Conservation (phyloP, 176 grass and related monocot genomes). For the Luzula sylvatica region DNA sequence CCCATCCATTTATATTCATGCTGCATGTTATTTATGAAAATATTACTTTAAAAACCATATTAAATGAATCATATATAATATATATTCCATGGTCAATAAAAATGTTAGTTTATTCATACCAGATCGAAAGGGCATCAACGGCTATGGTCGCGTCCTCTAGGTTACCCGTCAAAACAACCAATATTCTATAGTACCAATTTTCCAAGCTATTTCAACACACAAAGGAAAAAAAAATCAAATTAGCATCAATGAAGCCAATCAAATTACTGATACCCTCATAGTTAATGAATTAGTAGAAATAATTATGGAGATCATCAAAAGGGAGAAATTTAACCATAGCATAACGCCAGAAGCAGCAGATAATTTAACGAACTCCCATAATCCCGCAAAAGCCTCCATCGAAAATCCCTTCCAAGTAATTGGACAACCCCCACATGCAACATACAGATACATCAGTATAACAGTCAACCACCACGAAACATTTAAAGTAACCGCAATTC, state of each 20-base stretch:
- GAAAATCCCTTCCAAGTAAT: conserved; percentile 83
- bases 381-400: conserved; percentile 49
- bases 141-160: conserved; percentile 68
- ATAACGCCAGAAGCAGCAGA: conserved; percentile 74
- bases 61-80: background rate
- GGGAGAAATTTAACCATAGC: conserved; percentile 43
- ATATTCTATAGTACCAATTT: conserved; percentile 93
- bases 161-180: conserved; percentile 68
- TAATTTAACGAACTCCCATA: conserved; percentile 85
- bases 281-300: too few species aligned
- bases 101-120: conserved; percentile 21
- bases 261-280: too few species aligned
- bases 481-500: conserved; percentile 72
- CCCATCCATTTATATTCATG: conserved; percentile 87
- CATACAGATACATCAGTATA: conserved; percentile 36
- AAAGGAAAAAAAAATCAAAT: background rate
- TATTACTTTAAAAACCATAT: background rate
- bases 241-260: background rate
- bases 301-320: background rate
- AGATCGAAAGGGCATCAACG: conserved; percentile 83
- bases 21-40: conserved; percentile 17
- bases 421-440: conserved; percentile 61
- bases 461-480: conserved; percentile 79
- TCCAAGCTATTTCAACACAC: conserved; percentile 45
- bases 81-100: background rate